Conservation (phyloP, 305 asterid genomes). For the Rubia peregrina region DNA sequence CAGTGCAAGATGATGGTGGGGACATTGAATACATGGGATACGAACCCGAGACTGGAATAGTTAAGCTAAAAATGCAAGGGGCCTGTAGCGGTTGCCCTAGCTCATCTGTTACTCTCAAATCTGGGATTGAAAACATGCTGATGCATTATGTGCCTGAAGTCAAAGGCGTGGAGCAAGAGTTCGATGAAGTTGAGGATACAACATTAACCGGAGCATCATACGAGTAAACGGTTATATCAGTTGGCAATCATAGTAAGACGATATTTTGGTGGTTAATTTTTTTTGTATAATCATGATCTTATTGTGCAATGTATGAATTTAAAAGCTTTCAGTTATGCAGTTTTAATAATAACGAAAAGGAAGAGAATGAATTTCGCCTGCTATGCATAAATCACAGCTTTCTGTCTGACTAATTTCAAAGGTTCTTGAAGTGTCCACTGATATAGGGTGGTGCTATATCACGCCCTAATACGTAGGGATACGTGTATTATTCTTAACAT, state of each 20-base stretch:
- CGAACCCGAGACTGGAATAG: slow-evolving; percentile 63
- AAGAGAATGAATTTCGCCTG: background rate
- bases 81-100: slow-evolving; percentile 99
- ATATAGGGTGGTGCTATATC: too few relatives aligned
- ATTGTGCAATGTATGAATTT: background rate
- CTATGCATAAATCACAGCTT: background rate
- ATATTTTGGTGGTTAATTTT: background rate
- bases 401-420: background rate
- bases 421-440: background rate
- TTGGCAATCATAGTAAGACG: background rate
- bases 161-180: slow-evolving; percentile 78
- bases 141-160: slow-evolving; percentile 98
- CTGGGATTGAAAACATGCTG: slow-evolving; percentile 93
- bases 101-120: slow-evolving; percentile 83
- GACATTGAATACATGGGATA: slow-evolving; percentile 77
- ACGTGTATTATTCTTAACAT: too few relatives aligned
- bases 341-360: background rate
- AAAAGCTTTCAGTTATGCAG: background rate
- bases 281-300: background rate
- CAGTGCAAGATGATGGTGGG: slow-evolving; percentile 97
- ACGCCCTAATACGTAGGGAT: too few relatives aligned
- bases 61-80: slow-evolving; percentile 89
- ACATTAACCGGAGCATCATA: slow-evolving; percentile 54
- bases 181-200: slow-evolving; percentile 61
- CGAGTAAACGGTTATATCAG: slow-evolving; percentile 30